Evolutionary conservation across 78 protist genomes (phyloP), one percentile per base, ranked within the genome.

Genomic region (slime mould (Dictyostelium discoideum)): DNA sequence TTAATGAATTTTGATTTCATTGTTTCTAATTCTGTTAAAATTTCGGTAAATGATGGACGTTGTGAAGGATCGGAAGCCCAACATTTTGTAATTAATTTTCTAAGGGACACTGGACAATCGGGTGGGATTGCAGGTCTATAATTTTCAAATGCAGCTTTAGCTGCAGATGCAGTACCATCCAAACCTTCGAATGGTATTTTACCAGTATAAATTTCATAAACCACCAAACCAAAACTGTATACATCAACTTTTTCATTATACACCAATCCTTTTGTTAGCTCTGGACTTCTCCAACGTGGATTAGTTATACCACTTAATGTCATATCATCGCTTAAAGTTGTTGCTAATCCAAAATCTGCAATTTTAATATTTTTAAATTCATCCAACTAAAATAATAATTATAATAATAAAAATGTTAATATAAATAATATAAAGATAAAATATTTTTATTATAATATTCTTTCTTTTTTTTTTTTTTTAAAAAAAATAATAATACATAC

Each of bases 281-380:
- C 84, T 42, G 84, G 84, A 2, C 57, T 22, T 44, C 84, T 79
- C 84, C 84, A 79, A 20, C 81, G 44, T 18, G 92, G 92, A 50
- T 86, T 86, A 5, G 84, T 74, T 10, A 86, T 76, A 37, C 92
- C 92, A 13, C 73, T 67, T 24, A 76, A 46, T 26, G 92, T 86
- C 92, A 86, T 86, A 6, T 86, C 92, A 24, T 86, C 92, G 8
- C 78, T 79, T 9, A 86, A 32, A 4, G 32, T 54, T 6, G 60
- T 86, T 16, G 92, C 81, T 1, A 86, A 24, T 24, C 92, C 92
- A 74, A 86, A 86, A 37, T 86, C 92, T 46, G 92, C 79, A 20
- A 86, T 86, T 50, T 86, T 86, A 13, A 86, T 74, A 57, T 86
- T 86, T 50, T 76, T 77, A 79, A 76, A 86, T 44, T 76, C 84